Evolutionary conservation across 2,329 filamentous ascomycete species (phyloP).

Genomic region (Verticillium zaregamsianum): DNA sequence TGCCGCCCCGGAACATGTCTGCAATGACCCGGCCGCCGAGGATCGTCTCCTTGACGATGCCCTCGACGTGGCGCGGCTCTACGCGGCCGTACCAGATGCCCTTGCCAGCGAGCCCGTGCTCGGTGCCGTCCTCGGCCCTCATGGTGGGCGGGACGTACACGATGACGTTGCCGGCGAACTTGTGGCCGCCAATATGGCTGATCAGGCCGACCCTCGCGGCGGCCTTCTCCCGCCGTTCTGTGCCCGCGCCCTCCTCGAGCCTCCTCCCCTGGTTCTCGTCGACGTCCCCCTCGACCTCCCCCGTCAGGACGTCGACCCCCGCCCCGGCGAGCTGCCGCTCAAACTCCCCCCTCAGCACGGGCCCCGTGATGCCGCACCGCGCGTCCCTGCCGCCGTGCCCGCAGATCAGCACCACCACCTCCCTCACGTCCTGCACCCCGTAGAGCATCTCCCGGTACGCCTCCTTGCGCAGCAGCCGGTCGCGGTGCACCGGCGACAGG

Average conservation of each 20-base stretch:
- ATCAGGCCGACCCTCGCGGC: conserved; percentile 64
- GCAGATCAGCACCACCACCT: conserved; percentile 79
- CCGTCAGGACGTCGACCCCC: conserved; percentile 45
- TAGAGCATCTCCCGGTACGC: conserved; percentile 48
- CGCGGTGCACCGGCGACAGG: conserved; percentile 54
- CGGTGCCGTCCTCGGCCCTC: conserved; percentile 31
- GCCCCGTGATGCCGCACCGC: conserved; percentile 78
- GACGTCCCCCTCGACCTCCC: conserved; percentile 35
- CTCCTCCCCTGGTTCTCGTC: conserved; percentile 17
- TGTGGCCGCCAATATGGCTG: conserved; percentile 80
- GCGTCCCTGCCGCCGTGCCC: conserved; percentile 79
- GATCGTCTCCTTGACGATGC: conserved; percentile 69
- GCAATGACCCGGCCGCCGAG: conserved; percentile 61
- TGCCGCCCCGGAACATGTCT: conserved; percentile 69
- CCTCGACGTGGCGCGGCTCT: conserved; percentile 70
- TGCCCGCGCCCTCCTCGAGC: conserved; percentile 9
- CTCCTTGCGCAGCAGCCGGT: conserved; percentile 45
- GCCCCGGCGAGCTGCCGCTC: conserved; percentile 47
- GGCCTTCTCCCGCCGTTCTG: conserved; percentile 8
- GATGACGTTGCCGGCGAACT: conserved; percentile 82
- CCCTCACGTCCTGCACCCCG: conserved; percentile 57
- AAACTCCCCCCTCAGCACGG: conserved; percentile 69
- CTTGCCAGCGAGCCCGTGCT: conserved; percentile 61
- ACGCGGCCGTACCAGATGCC: conserved; percentile 83
- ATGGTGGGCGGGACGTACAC: conserved; percentile 65